Evolutionary conservation across 306 rosid genomes (phyloP), one percentile per base, ranked within the genome.

Genomic region (Ormosia emarginata): DNA sequence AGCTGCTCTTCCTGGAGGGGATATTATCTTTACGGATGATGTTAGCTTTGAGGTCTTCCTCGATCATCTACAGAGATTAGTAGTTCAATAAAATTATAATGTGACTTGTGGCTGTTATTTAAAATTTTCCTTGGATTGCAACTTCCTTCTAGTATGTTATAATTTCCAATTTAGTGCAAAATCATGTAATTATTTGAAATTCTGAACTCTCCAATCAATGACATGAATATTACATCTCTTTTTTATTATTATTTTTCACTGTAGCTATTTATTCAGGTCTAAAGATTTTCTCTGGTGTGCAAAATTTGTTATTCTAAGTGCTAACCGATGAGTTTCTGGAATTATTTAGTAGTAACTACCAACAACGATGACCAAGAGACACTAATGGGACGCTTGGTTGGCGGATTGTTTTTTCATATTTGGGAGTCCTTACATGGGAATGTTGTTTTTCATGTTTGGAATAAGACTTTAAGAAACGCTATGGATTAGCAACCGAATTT

Each of bases 11-110:
- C 91, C 94, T 0, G 99, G 99, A 66, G 97, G 97, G 55, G 99
- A 93, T 86, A 59, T 95, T 69, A 92, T 95, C 79, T 93, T 95
- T 52, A 95, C 98, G 0, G 99, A 93, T 59, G 99, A 95, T 75
- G 99, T 95, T 66, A 87, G 99, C 82, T 95, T 95, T 80, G 98
- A 95, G 84, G 98, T 95, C 68, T 95, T 95, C 90, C 83, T 93
- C 79, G 98, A 95, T 82, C 99, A 95, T 89, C 94, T 93, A 40
- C 96, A 93, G 88, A 95, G 99, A 93, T 80, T 95, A 89, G 97
- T 91, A 6, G 97, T 93, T 91, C 98, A 95, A 83, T 95, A 77
- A 79, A 79, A 72, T 44, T 53, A 50, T 64, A 64, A 29, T 8
- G 62, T 46, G 70, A 49, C 37, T 24, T 41, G 37, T 12, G 53